These are phyloP conservation scores for Salix purpurea DNA, from an alignment of 345 rosid species.

Conservation along the genomic window DNA sequence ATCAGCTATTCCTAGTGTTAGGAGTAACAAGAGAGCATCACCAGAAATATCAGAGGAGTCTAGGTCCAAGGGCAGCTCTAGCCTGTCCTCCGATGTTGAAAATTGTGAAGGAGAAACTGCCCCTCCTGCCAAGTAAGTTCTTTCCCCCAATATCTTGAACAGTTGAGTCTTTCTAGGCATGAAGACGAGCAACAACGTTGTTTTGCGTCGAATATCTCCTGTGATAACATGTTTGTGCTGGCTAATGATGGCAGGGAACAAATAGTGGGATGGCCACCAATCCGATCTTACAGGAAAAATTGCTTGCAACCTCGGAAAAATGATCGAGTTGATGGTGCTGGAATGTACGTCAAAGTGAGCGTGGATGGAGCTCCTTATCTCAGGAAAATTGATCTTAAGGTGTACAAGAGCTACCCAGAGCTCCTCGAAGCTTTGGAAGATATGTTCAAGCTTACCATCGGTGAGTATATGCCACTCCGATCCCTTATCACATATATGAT, in stretches of 20 bases:
- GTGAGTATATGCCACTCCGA: background rate
- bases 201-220: background rate
- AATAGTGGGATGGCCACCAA: constrained; percentile 31
- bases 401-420: constrained; percentile 21
- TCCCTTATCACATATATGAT: background rate
- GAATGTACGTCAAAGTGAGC: constrained; percentile 22
- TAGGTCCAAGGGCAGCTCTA: constrained; percentile 10
- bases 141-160: background rate
- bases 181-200: background rate
- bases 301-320: constrained; percentile 5
- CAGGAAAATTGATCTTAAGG: constrained; percentile 24
- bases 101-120: constrained; percentile 13
- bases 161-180: background rate
- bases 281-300: constrained; percentile 20
- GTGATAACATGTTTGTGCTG: background rate
- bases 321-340: background rate
- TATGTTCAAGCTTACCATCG: constrained; percentile 24
- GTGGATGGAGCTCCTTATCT: constrained; percentile 27
- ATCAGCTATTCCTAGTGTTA: background rate
- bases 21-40: constrained; percentile 23
- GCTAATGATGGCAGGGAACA: constrained; percentile 15
- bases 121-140: constrained; percentile 53
- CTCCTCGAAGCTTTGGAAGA: constrained; percentile 22
- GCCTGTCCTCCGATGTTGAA: constrained; percentile 15
- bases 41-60: constrained; percentile 34